Evolutionary conservation across 1,284 basidiomycete genomes (phyloP), one percentile per base, ranked within the genome.

Genomic region (Ustilago lituana): DNA sequence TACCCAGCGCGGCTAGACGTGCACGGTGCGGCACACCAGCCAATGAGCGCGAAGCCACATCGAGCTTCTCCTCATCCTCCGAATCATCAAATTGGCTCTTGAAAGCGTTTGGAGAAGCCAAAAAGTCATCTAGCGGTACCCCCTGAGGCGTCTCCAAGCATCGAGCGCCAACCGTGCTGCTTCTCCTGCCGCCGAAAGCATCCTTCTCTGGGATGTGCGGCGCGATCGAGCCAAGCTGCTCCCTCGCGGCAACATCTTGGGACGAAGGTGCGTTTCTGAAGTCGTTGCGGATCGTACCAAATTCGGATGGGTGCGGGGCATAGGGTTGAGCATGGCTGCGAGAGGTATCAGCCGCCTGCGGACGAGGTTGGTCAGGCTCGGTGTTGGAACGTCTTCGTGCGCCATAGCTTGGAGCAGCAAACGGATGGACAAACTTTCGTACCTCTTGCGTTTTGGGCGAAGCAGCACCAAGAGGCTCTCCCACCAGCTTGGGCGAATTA

Each of bases 31-130:
- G 50, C 5, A 61, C 38, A 15, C 40, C 26, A 0, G 59, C 20
- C 4, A 52, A 22, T 19, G 52, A 36, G 1, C 35, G 43, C 6
- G 39, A 26, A 29, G 31, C 26, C 1, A 12, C 9, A 14, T 61
- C 35, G 23, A 63, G 47, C 48, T 46, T 54, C 17, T 62, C 62
- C 19, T 71, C 68, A 17, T 71, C 68, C 29, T 71, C 68, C 10
- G 68, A 71, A 33, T 71, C 68, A 12, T 65, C 62, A 19, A 71
- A 71, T 8, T 46, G 46, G 46, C 68, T 71, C 26, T 51, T 57
- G 37, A 67, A 19, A 0, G 38, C 51, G 5, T 59, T 38, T 0
- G 51, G 62, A 0, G 62, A 50, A 2, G 22, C 33, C 2, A 43
- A 9, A 9, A 35, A 20, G 4, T 50, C 44, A 9, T 36, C 27